These are phyloP conservation scores for Sclerotinia nivalis DNA, from an alignment of 2,329 filamentous ascomycete species.

Conservation along the genomic window DNA sequence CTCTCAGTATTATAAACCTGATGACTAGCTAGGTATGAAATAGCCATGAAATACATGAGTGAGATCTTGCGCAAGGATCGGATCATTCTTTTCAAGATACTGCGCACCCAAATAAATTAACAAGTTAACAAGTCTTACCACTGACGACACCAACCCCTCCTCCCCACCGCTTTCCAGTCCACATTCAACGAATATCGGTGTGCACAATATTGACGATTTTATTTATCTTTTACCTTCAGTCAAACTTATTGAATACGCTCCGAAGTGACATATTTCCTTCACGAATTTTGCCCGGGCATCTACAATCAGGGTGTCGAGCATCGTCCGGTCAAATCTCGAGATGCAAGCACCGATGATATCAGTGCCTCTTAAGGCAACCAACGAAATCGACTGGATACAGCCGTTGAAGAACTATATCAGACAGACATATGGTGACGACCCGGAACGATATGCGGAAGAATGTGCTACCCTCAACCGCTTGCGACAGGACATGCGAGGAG, in stretches of 20 bases:
- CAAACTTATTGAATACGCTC: background rate
- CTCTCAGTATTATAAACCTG: background rate
- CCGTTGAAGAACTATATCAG: slow-evolving; percentile 93
- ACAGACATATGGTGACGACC: slow-evolving; percentile 92
- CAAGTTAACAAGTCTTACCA: slow-evolving; percentile 20
- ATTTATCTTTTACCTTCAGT: background rate
- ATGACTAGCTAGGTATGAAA: slow-evolving; percentile 16
- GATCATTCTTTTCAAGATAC: slow-evolving; percentile 21
- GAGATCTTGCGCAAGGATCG: slow-evolving; percentile 22
- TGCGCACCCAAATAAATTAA: slow-evolving; percentile 20
- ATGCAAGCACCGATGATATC: slow-evolving; percentile 96
- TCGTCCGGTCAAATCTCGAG: slow-evolving; percentile 20
- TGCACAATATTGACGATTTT: slow-evolving; percentile 6
- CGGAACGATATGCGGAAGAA: slow-evolving; percentile 93
- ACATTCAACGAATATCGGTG: slow-evolving; percentile 7
- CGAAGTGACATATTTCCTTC: background rate
- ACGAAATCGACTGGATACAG: slow-evolving; percentile 96
- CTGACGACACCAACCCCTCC: slow-evolving; percentile 22
- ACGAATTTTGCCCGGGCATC: slow-evolving; percentile 10
- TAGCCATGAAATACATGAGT: slow-evolving; percentile 19
- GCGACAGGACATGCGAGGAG: slow-evolving; percentile 97
- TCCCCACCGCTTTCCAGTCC: slow-evolving; percentile 22
- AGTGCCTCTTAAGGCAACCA: slow-evolving; percentile 87
- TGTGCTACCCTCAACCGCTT: slow-evolving; percentile 91
- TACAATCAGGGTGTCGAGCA: slow-evolving; percentile 21